Base-by-base conservation (phyloP, 2,329 filamentous ascomycete genomes). In the Sclerotiophoma versabilis region DNA sequence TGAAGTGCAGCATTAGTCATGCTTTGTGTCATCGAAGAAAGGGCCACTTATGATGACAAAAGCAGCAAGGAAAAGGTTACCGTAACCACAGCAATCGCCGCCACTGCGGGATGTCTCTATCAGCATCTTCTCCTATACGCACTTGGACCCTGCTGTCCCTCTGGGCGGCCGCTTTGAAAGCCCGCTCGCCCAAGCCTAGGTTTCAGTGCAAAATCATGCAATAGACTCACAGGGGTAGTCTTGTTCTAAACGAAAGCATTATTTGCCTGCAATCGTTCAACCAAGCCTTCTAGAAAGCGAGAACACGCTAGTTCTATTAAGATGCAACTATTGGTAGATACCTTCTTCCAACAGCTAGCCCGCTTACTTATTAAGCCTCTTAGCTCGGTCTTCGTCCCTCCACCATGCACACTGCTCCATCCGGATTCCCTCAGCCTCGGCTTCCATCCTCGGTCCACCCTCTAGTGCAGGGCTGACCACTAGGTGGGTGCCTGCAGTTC, bases 321-420 rank as follows among this genome's bases (percentile, higher is more conserved):
- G n/a, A n/a, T n/a, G n/a, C n/a, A n/a, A n/a, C n/a, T n/a, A n/a
- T n/a, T n/a, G n/a, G n/a, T n/a, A n/a, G n/a, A n/a, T n/a, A n/a
- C n/a, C n/a, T n/a, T n/a, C n/a, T n/a, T n/a, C n/a, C n/a, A n/a
- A n/a, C n/a, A n/a, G n/a, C n/a, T n/a, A n/a, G n/a, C n/a, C n/a
- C n/a, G 41, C 26, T 59, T 50, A 74, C 49, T 75, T 75, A 20
- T 71, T 69, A 38, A 74, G 43, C 55, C 72, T 63, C 46, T 44
- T 42, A 43, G 67, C 70, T 29, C 71, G 58, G 30, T 57, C 64
- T 23, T 60, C 58, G 20, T 75, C 70, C 10, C 67, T 66, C 72
- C 72, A 74, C 69, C 70, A 74, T 5, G 39, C 50, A 46, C 71
- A 74, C 42, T 67, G 60, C 57, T 65, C 52, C 63, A 69, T 66